phyloP scores from a whole-genome alignment of 208 protist genomes.

The Leishmania mexicana region DNA sequence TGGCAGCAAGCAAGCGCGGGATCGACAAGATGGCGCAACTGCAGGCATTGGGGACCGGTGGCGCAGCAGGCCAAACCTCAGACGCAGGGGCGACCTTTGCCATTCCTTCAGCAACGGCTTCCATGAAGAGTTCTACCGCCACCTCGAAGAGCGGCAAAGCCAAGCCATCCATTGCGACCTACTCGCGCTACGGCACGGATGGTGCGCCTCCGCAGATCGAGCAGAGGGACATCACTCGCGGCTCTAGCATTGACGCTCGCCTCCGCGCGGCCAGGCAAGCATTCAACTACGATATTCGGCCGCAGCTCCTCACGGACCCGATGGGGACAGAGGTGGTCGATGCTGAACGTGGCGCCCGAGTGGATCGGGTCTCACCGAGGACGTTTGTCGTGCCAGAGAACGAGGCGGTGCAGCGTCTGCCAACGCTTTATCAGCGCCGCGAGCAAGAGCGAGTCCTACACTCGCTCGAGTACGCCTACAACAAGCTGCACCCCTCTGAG shows the following conservation, averaged over 20 bases:
- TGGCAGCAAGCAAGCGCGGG: conserved; percentile 35
- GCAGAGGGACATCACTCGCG: background rate
- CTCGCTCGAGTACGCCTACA: conserved; percentile 79
- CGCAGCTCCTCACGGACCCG: conserved; percentile 61
- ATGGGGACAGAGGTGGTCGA: conserved; percentile 76
- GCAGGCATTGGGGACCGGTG: conserved; percentile 11
- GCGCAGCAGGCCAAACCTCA: background rate
- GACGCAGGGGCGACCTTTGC: conserved; percentile 5
- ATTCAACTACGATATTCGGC: conserved; percentile 87
- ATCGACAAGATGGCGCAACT: conserved; percentile 23
- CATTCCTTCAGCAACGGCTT: conserved; percentile 1
- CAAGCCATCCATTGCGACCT: conserved; percentile 24
- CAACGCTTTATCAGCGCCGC: conserved; percentile 80
- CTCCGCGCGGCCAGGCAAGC: conserved; percentile 20
- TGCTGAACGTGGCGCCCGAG: conserved; percentile 34
- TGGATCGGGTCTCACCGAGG: conserved; percentile 45
- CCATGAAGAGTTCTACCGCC: background rate
- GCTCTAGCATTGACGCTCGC: conserved; percentile 17
- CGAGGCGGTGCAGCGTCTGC: conserved; percentile 61
- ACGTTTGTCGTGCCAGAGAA: conserved; percentile 75
- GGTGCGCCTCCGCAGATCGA: conserved; percentile 22
- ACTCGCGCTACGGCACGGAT: conserved; percentile 32
- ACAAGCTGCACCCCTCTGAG: conserved; percentile 51
- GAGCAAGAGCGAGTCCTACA: conserved; percentile 83
- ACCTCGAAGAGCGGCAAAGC: background rate